Evolutionary conservation across 176 grass and related monocot species (phyloP), one percentile per base, ranked within the genome.

Genomic region (Poa annua): DNA sequence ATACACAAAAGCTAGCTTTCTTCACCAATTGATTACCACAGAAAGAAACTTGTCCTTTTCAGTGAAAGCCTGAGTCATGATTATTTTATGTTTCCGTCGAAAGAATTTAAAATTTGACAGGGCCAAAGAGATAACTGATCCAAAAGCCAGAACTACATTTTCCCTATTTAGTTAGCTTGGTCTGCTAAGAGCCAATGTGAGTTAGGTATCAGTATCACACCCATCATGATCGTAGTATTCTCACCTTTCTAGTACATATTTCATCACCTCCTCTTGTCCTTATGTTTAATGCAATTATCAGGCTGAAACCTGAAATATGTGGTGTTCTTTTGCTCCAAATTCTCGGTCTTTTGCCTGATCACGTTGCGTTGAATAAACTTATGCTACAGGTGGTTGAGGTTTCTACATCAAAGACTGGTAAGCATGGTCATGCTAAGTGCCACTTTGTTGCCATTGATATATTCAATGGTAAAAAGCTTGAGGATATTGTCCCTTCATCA

Each of bases 401-500:
- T 44, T 97, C 94, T 53, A 97, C 94, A 74, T 97, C 94, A 5
- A 97, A 97, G 92, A 97, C 94, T 79, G 94, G 94, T 51, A 97
- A 97, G 88, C 94, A 97, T 10, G 94, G 94, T 39, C 92, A 97
- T 60, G 94, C 94, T 38, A 97, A 97, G 66, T 94, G 94, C 39
- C 94, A 97, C 88, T 97, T 97, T 89, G 92, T 97, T 64, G 94
- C 85, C 53, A 94, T 94, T 70, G 94, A 97, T 77, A 84, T 97
- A 68, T 97, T 97, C 88, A 97, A 97, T 69, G 94, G 88, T 24
- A 97, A 97, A 76, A 97, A 97, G 84, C 92, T 92, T 78, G 92
- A 94, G 73, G 94, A 97, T 94, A 97, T 97, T 77, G 94, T 97
- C 63, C 94, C 94, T 17, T 97, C 94, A 26, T 97, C 94, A 66